Base-by-base conservation (phyloP, 2,329 filamentous ascomycete species). In the Penicillium sp. region DNA sequence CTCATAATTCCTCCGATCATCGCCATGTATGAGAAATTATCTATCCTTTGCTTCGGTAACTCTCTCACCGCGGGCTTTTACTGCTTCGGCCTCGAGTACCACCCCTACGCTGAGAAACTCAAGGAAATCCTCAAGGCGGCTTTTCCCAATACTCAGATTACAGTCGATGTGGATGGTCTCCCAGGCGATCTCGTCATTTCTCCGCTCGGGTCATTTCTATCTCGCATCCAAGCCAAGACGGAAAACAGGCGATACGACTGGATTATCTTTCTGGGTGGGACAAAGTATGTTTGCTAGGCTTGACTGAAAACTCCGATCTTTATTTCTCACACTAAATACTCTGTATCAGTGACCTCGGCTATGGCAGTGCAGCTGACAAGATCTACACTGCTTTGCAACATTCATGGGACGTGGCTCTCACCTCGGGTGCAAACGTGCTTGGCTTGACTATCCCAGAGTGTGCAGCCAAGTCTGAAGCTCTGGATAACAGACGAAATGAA, bases 21-120 rank as follows among this genome's bases (percentile, higher is more conserved):
- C n/a, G 13, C 13, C 31, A 62, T 62, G 59, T 34, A 28, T 26
- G 28, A 55, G 26, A 33, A 46, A 37, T 14, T 58, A 10, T 57
- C 58, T 1, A 80, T 87, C 64, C 79, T 87, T 56, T 87, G 85
- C 75, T 84, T 87, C 69, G 85, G 85, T 68, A 79, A 87, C 77
- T 87, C 83, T 34, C 79, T 89, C 42, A 88, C 86, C 5, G 77
- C 76, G 11, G 86, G 86, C 37, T 86, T 75, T 67, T 74, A 76
- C 26, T 48, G 59, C 54, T 71, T 61, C 42, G 82, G 81, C 18
- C 47, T 71, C 13, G 21, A 67, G 3, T 75, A 73, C 40, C 77
- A 83, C 55, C 84, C 86, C 0, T 89, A 88, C 72, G 76, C 77
- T 5, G 63, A 68, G 21, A 75, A 74, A 52, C 73, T 89, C 13